Percentiles rank a stretch among this genome's conserved stretches.
Evolutionary conservation across 306 rosid genomes (phyloP).

Genomic region (Rosa chinensis): DNA sequence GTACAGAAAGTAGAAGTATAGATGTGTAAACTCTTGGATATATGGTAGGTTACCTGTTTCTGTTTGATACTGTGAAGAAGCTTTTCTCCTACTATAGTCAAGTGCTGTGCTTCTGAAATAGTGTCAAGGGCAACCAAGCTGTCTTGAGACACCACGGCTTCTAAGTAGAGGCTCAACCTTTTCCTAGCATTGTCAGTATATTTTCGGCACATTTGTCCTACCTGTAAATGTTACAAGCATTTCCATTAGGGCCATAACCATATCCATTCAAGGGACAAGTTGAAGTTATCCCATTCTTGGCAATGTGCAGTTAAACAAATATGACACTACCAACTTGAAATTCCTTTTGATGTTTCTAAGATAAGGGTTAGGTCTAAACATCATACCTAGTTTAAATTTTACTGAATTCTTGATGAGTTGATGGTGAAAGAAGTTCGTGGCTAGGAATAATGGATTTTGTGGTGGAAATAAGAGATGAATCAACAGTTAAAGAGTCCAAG

Average conservation of each 20-base stretch:
- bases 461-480: not conserved
- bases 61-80: slow-evolving; percentile 39
- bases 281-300: not conserved
- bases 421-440: not conserved
- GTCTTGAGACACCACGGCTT: slow-evolving; percentile 45
- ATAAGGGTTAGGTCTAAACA: not conserved
- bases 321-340: not conserved
- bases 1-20: not conserved
- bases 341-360: not conserved
- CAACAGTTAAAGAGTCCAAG: not conserved
- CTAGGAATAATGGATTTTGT: not conserved
- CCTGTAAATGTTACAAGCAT: slow-evolving; percentile 38
- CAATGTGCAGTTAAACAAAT: not conserved
- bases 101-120: slow-evolving; percentile 44
- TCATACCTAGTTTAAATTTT: not conserved
- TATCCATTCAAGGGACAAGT: not conserved
- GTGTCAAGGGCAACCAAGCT: slow-evolving; percentile 31
- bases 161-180: slow-evolving; percentile 46
- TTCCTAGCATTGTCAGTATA: slow-evolving; percentile 48
- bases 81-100: slow-evolving; percentile 48
- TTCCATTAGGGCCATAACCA: not conserved
- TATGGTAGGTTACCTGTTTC: slow-evolving; percentile 39
- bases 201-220: slow-evolving; percentile 33
- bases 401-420: not conserved
- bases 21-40: not conserved